Base-by-base conservation (phyloP, 2,329 filamentous ascomycete genomes). In the Colletotrichum sp. region DNA sequence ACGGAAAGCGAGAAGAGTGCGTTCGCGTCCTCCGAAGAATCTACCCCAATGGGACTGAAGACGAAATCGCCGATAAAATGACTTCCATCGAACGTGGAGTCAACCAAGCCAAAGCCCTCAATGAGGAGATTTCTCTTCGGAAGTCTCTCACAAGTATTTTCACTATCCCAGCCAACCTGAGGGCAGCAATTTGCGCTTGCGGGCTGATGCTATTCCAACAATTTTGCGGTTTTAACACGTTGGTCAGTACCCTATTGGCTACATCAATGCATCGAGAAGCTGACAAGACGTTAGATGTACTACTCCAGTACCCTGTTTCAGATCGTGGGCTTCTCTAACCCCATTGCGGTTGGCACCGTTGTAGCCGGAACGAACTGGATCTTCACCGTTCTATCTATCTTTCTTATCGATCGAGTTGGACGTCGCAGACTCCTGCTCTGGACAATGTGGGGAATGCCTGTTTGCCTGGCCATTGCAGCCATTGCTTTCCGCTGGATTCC, bases 281-380 rank as follows among this genome's bases (percentile, higher is more conserved):
- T 39, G 39, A 39, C 13, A 36, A 64, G 8, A 11, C 9, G 11
- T 4, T 34, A 39, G 61, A 78, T 78, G 76, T 78, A 78, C 29
- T 77, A 78, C 55, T 72, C 67, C 7, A 34, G 65, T 11, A 78
- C 73, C 1, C n/a, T 77, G 1, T 80, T 80, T 73, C 63, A 78
- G 22, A 80, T 80, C 30, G 79, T 80, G 11, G 78, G 79, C 15
- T 80, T 80, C 57, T 79, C 82, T 22, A 86, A 88, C 61, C 84
- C 87, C 0, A 83, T 85, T 1, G 87, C 87, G 1, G 87, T 89
- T 4, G 84, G 84, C 6, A 84, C 83, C 19, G 82, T 86, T 69
- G 84, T 89, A 55, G 86, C 86, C 4, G 87, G 82, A 4, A 88
- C 87, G 13, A 89, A 89, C 72, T 89, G 89, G 77, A 80, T 90